Evolutionary conservation across 2,329 filamentous ascomycete species (phyloP).

Genomic region (Ascocoryne sarcoides): DNA sequence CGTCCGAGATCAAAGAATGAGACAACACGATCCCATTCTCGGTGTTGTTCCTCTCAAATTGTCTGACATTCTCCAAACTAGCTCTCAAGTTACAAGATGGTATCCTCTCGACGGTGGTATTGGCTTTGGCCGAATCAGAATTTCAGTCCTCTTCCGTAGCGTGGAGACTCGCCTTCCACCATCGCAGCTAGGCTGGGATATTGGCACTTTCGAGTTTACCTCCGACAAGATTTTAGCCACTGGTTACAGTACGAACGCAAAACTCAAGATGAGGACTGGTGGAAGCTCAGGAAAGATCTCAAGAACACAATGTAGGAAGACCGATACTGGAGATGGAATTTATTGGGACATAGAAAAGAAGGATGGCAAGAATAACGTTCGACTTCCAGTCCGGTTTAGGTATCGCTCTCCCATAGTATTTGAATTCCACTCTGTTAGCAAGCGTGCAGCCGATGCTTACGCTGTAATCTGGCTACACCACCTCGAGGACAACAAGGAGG

Average conservation of each 20-base stretch:
- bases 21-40: slow-evolving; percentile 89
- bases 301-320: slow-evolving; percentile 50
- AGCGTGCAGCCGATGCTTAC: slow-evolving; percentile 64
- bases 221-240: slow-evolving; percentile 60
- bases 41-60: slow-evolving; percentile 85
- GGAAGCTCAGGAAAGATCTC: slow-evolving; percentile 68
- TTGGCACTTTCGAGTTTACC: slow-evolving; percentile 85
- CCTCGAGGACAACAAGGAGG: slow-evolving; percentile 69
- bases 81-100: slow-evolving; percentile 76
- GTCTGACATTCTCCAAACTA: slow-evolving; percentile 78
- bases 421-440: slow-evolving; percentile 66
- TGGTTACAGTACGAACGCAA: slow-evolving; percentile 52
- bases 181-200: slow-evolving; percentile 82
- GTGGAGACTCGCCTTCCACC: slow-evolving; percentile 82
- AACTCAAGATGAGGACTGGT: slow-evolving; percentile 76
- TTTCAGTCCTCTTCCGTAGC: slow-evolving; percentile 84
- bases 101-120: slow-evolving; percentile 95
- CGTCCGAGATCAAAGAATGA: slow-evolving; percentile 79
- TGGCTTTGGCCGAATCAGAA: slow-evolving; percentile 79
- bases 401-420: slow-evolving; percentile 87
- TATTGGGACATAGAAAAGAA: slow-evolving; percentile 48
- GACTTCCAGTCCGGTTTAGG: slow-evolving; percentile 80
- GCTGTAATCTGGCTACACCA: slow-evolving; percentile 81
- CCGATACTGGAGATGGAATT: slow-evolving; percentile 49
- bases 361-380: slow-evolving; percentile 43